Base-by-base conservation (phyloP, 352 stramenopile genomes). In the Globisporangium spiculum region DNA sequence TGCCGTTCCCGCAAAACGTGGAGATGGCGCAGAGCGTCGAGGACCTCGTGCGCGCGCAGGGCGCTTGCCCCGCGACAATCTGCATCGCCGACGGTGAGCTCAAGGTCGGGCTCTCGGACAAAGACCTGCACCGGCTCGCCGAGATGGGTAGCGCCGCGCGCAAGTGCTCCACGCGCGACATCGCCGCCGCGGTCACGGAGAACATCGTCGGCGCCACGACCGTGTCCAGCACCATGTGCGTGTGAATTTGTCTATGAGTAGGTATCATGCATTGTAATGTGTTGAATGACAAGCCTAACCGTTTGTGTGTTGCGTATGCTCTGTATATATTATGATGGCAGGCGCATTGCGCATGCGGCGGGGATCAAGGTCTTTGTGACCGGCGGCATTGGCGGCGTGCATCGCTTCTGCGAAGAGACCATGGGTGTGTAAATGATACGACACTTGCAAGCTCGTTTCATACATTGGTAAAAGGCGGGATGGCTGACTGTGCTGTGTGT, bases 1-100 rank as follows among this genome's bases (percentile, higher is more conserved):
- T 99, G 97, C 98, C 98, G 38, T 99, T 93, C 79, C 98, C 98
- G 58, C 81, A 99, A 75, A 99, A 99, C 73, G 71, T 98, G 24
- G 70, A 98, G 64, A 94, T 98, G 77, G 97, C 96, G 9, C 76
- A 79, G 46, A 81, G 92, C 65, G 86, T 99, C 38, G 97, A 98
- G 77, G 68, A 81, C 54, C 91, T 98, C 50, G 84, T 99, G 56
- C 81, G 89, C 32, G 75, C 84, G 10, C 68, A 96, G 22, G 90
- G 90, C 27, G 91, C 92, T 16, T 90, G 84, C 18, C 97, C 97
- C 10, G 97, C 97, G 20, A 99, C 98, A n/a, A 93, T 99, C 67
- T 98, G 97, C 46, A 88, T 99, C n/a, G 84, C 97, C 34, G 78
- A 99, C 72, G 97, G 97, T 3, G 71, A 97, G 58, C 70, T 94